A percentile compares a stretch with the other conserved stretches of the same genome.
Conservation (phyloP, 177 flowering plant genomes). For the Vitis hybrid region DNA sequence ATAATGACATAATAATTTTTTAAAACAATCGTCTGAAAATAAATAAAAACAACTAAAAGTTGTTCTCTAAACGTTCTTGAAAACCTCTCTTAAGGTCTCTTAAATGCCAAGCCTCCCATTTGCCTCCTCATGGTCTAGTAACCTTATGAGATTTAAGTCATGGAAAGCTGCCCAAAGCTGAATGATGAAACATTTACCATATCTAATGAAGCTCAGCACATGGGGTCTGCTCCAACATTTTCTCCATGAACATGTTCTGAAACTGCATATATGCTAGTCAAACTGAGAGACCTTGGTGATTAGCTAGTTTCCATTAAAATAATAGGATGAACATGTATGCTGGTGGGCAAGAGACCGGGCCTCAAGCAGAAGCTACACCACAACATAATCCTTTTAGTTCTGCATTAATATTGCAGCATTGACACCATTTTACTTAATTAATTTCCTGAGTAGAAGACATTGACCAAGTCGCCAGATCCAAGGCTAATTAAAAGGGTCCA, state of each 20-base stretch:
- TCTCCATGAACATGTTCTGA: background rate
- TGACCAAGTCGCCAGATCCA: slow-evolving; percentile 10
- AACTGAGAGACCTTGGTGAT: background rate
- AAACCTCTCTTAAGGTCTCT: no score
- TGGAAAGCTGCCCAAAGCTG: background rate
- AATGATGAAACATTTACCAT: background rate
- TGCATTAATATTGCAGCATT: background rate
- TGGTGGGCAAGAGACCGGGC: no score
- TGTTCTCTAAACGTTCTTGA: no score
- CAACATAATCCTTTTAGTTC: background rate
- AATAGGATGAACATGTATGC: background rate
- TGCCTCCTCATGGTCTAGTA: background rate
- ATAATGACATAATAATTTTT: no score
- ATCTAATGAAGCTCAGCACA: background rate
- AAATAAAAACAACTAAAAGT: no score
- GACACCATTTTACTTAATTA: background rate
- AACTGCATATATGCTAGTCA: background rate
- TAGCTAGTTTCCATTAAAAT: background rate
- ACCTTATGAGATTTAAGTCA: background rate
- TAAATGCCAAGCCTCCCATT: no score
- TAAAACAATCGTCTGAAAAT: no score
- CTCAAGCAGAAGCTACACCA: no score
- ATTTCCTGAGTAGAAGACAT: slow-evolving; percentile 14
- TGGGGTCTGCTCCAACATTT: background rate
- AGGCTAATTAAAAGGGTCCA: background rate